phyloP scores from a whole-genome alignment of 257 asterid species.

The Forsythia suspensa region DNA sequence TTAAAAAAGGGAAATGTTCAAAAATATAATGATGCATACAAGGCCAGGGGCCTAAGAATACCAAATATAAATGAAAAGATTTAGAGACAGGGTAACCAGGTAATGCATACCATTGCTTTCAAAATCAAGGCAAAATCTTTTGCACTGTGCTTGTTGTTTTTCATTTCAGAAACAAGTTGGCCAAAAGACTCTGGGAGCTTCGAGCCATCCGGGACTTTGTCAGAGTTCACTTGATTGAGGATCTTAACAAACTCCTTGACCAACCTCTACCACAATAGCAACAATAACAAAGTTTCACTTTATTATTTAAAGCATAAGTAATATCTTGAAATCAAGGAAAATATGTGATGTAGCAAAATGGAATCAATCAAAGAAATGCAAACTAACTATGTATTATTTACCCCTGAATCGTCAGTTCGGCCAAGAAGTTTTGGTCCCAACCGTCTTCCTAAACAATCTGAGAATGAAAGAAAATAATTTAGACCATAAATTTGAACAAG shows the following conservation, averaged over 20 bases:
- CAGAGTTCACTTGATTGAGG: conserved; percentile 80
- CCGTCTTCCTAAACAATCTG: conserved; percentile 95
- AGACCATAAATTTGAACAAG: conserved; percentile 6
- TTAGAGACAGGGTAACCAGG: conserved; percentile 14
- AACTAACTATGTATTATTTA: conserved; percentile 25
- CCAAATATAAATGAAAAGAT: conserved; percentile 5
- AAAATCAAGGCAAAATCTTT: conserved; percentile 81
- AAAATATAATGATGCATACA: conserved; percentile 10
- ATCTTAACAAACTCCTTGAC: conserved; percentile 76
- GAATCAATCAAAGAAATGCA: conserved; percentile 7
- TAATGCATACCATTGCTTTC: conserved; percentile 83
- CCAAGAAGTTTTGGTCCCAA: conserved; percentile 94
- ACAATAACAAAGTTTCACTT: conserved; percentile 21
- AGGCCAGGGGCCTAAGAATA: conserved; percentile 16
- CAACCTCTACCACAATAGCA: conserved; percentile 61
- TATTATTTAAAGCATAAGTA: conserved; percentile 3
- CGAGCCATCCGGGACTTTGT: conserved; percentile 70
- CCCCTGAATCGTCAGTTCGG: conserved; percentile 86
- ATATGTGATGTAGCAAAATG: background rate
- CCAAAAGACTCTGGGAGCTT: conserved; percentile 85
- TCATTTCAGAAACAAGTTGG: conserved; percentile 88
- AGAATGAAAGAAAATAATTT: conserved; percentile 28
- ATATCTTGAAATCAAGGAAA: background rate
- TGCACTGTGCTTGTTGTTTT: conserved; percentile 61
- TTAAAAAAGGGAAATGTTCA: background rate